Conservation (phyloP, 768 basidiomycete species). For the Tulasnella sp. region DNA sequence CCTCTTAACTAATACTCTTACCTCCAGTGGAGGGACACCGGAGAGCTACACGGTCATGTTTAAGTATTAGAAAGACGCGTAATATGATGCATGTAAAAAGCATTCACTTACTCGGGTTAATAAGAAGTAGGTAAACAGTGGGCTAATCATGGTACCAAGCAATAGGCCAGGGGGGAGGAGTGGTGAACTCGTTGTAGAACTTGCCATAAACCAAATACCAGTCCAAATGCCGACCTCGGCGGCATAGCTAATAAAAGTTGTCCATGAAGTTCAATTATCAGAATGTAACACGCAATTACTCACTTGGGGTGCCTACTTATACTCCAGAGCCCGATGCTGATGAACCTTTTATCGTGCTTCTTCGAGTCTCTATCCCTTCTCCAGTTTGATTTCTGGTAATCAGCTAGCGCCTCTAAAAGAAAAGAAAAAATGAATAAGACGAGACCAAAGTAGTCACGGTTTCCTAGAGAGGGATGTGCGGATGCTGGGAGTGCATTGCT, state of each 20-base stretch:
- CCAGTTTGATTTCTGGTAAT: conserved; percentile 55
- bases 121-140: conserved; percentile 51
- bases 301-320: conserved; percentile 64
- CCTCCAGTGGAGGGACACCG: conserved; percentile 61
- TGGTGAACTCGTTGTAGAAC: conserved; percentile 35
- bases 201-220: conserved; percentile 48
- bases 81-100: background rate
- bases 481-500: conserved; percentile 40
- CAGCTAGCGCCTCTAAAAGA: conserved; percentile 48
- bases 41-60: conserved; percentile 33
- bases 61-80: background rate
- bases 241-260: conserved; percentile 44
- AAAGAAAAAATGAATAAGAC: conserved; percentile 45
- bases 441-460: conserved; percentile 41
- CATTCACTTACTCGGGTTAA: conserved; percentile 34
- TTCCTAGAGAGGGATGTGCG: conserved; percentile 39
- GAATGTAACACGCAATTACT: conserved; percentile 17
- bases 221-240: conserved; percentile 60
- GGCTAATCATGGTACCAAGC: conserved; percentile 39
- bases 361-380: conserved; percentile 43
- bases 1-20: conserved; percentile 14
- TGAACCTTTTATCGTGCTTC: conserved; percentile 57
- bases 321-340: conserved; percentile 53
- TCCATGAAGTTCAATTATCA: too few species aligned
- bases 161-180: conserved; percentile 20